Evolutionary conservation across 2,329 filamentous ascomycete genomes (phyloP), one percentile per base, ranked within the genome.

Genomic region (Ophiostoma ips): DNA sequence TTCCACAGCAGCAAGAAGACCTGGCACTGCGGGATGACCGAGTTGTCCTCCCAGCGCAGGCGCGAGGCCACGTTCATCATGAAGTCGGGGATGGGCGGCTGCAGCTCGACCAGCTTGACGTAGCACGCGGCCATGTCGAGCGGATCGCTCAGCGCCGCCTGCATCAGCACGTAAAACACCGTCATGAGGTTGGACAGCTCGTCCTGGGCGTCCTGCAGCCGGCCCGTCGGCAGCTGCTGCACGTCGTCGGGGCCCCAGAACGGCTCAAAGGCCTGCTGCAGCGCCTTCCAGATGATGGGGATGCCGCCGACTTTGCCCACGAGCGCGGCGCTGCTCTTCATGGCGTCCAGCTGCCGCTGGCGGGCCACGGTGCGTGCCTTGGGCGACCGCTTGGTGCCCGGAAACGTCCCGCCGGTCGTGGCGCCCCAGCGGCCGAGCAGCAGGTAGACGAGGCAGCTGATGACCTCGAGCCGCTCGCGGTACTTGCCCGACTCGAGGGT

Each of bases 1-100:
- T 98, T 98, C 90, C 92, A 96, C 46, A 94, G 77, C 2, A 96
- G 70, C 8, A 95, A 70, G 49, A 94, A 79, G 37, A 92, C 69
- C 72, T 83, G 73, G 56, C 78, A 78, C 52, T 84, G 76, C 50
- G 71, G 83, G 62, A 73, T 71, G 55, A 66, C 59, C 15, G 66
- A 79, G 59, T 76, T 77, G 68, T 74, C 84, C 61, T 87, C 82
- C 83, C 84, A 89, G 49, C 84, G 75, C 50, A 87, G 65, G 58
- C 77, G 81, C 5, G 81, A 77, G 31, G 79, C 78, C 18, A 78
- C 75, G 45, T 82, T 77, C 30, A 89, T 76, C 63, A 94, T 73
- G 51, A 83, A 82, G 45, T 84, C 75, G 16, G 89, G 72, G 45
- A 94, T 65, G 49, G 76, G 76, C 1, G 87, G 86, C 21, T 79